Conservation (phyloP, 192 early-diverging fungal species). For the Podila epigama region DNA sequence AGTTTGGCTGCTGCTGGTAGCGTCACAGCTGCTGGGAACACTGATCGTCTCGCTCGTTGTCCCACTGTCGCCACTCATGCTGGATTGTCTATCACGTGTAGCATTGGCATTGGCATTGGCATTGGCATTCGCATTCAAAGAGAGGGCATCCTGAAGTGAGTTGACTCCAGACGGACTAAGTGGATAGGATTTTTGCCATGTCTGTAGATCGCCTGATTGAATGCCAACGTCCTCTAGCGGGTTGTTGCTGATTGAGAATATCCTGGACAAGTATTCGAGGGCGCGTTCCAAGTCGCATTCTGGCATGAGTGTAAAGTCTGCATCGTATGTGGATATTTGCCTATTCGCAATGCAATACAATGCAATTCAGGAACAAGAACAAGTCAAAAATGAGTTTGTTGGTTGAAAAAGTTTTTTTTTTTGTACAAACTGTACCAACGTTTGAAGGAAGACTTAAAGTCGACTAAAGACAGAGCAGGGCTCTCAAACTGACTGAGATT, state of each 20-base stretch:
- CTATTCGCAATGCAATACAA: background rate
- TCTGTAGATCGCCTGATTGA: constrained; percentile 14
- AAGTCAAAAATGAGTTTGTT: background rate
- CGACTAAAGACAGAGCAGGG: too few relatives aligned
- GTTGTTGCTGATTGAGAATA: constrained; percentile 37
- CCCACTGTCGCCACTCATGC: constrained; percentile 5
- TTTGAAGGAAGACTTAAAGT: too few relatives aligned
- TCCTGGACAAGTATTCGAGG: constrained; percentile 18
- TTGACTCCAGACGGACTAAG: constrained; percentile 19
- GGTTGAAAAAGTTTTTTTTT: background rate
- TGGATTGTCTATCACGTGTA: constrained; percentile 14
- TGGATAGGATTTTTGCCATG: constrained; percentile 35
- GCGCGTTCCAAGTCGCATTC: constrained; percentile 42
- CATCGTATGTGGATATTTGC: constrained; percentile 50
- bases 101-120: too few relatives aligned
- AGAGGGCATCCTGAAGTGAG: constrained; percentile 29
- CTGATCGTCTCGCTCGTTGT: background rate
- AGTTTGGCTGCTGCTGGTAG: background rate
- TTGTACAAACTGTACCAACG: too few relatives aligned
- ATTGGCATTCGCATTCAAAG: constrained; percentile 5
- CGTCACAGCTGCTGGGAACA: background rate
- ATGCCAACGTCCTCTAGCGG: constrained; percentile 33
- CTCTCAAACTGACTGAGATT: too few relatives aligned
- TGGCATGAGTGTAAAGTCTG: constrained; percentile 42
- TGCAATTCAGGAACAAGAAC: background rate